Evolutionary conservation across 441 rosid species (phyloP), one percentile per base, ranked within the genome.

Genomic region (Melastoma candidum): DNA sequence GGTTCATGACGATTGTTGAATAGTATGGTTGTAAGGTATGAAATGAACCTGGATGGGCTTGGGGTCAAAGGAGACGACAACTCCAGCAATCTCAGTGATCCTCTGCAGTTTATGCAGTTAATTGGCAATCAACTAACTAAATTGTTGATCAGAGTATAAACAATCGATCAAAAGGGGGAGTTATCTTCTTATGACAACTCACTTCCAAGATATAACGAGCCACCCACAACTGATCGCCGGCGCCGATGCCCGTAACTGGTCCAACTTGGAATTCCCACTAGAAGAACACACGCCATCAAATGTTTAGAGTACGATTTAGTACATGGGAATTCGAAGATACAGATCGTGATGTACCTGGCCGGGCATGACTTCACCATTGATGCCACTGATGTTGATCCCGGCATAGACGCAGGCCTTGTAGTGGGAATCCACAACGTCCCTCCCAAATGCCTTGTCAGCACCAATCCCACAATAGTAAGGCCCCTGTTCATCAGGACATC

Each of bases 261-360:
- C 64, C 64, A 12, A 60, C 64, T 52, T 60, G 64, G 51, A 60
- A 60, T 53, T 60, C 64, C 64, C 64, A 60, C 64, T 60, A 2
- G 14, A 24, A 14, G 7, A 29, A 51, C 10, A 26, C 22, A 17
- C 22, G 22, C 22, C 22, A n/a, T 50, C 26, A 25, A 3, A 1
- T n/a, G n/a, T 4, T 10, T 12, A 41, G 12, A 2, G 17, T 51
- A 14, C n/a, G 44, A 51, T 51, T 51, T 29, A 6, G 2, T 12
- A 14, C 27, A 13, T 9, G 12, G 56, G 41, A 43, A 2, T 12
- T 51, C 43, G 54, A 51, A 43, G 54, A 12, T 51, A n/a, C 22
- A 17, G 22, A 17, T 17, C 22, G 22, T 17, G 13, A 43, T n/a
- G 7, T 44, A 62, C 66, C 66, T 54, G 59, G n/a, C 66, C 59